Base-by-base conservation (phyloP, 176 grass and related monocot genomes). In the Bolboschoenus planiculmis region DNA sequence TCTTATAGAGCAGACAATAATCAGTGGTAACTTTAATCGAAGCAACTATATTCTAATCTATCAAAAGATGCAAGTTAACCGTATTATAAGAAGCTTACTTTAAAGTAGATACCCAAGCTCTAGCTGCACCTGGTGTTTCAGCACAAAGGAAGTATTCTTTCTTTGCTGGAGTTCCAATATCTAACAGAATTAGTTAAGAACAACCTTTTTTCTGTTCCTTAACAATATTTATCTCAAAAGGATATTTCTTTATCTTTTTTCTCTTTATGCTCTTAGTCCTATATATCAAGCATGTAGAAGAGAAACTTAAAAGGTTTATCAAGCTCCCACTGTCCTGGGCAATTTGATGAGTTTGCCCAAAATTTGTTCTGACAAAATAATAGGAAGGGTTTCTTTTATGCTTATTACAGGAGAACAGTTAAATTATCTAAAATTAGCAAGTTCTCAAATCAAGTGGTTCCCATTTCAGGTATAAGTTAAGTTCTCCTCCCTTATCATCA, bases 161-260 rank as follows among this genome's bases (percentile, higher is more conserved):
- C 89, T 91, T 95, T 68, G 91, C 87, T 77, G 92, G 89, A 88
- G 92, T 98, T 55, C 87, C 90, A 87, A 98, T 98, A 88, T 98
- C 90, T 98, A 82, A 73, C 60, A 89, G 56, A 60, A 56, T 65
- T 91, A 85, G 82, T 93, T 88, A 91, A 91, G 82, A 84, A 31
- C 50, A 87, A 83, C 83, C 24, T 23, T 55, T 54, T 55, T 54
- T 53, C 14, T 2, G 13, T 53, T 53, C 15, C 46, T 77, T 53
- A 53, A 18, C 10, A 33, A 31, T 33, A 20, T 33, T 1, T 53
- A 20, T 77, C 26, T 33, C 44, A 51, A 77, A 33, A 24, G 26
- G 14, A 51, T 21, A 53, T 11, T 31, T 31, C 13, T 63, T 27
- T 39, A 6, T 7, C 26, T 72, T 24, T 72, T 74, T 74, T 48